Evolutionary conservation across 129 eudicot species (phyloP).

Genomic region (Calendula officinalis): DNA sequence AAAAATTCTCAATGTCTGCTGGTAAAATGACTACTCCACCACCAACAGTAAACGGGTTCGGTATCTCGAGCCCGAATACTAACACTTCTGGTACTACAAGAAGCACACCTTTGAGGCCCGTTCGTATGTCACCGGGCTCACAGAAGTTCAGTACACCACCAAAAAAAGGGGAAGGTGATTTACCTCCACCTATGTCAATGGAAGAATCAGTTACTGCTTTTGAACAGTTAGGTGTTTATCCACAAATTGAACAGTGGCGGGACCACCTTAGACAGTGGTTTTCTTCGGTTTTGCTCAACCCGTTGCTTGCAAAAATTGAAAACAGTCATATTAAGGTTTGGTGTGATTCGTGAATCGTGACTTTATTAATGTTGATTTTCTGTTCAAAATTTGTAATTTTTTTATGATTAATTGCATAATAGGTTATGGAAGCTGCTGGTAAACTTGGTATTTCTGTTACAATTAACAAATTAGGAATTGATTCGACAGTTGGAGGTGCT

Average conservation of each 20-base stretch:
- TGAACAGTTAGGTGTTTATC: constrained; percentile 71
- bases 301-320: constrained; percentile 68
- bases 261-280: constrained; percentile 96
- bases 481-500: constrained; percentile 38
- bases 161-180: constrained; percentile 86
- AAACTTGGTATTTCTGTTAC: constrained; percentile 70
- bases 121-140: constrained; percentile 94
- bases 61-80: constrained; percentile 64
- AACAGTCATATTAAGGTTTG: constrained; percentile 81
- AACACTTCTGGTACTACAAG: constrained; percentile 75
- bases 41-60: constrained; percentile 61
- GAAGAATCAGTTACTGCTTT: constrained; percentile 83
- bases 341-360: background rate
- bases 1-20: constrained; percentile 73
- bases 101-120: constrained; percentile 94
- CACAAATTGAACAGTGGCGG: constrained; percentile 94
- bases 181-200: constrained; percentile 96
- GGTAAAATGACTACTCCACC: constrained; percentile 86
- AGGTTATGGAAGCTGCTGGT: constrained; percentile 91
- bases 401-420: constrained; percentile 20
- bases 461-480: constrained; percentile 65
- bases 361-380: background rate
- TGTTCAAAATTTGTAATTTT: background rate
- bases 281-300: constrained; percentile 70
- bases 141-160: constrained; percentile 93